A percentile compares a stretch with the other conserved stretches of the same genome.
These are phyloP conservation scores for Inonotus hispidus DNA, from an alignment of 1,284 basidiomycete species.

Conservation along the genomic window DNA sequence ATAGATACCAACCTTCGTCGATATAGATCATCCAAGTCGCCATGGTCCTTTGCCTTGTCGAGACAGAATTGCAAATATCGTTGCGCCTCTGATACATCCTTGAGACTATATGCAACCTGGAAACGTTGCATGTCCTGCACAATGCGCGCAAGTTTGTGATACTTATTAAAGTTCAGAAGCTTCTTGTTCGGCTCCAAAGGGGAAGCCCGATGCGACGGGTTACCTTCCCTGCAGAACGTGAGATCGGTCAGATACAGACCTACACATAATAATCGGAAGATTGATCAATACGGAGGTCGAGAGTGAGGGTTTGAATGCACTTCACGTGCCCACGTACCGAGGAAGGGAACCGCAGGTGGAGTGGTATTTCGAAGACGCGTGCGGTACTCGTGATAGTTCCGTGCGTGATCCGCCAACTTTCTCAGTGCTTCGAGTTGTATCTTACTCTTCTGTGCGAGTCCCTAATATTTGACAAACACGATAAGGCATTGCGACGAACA, in stretches of 20 bases:
- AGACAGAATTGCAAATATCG: slow-evolving; percentile 69
- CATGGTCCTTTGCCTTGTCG: slow-evolving; percentile 64
- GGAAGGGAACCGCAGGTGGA: slow-evolving; percentile 88
- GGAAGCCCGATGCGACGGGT: slow-evolving; percentile 81
- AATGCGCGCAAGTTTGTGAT: slow-evolving; percentile 84
- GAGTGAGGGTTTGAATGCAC: not conserved
- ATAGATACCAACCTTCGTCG: slow-evolving; percentile 59
- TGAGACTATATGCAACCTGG: slow-evolving; percentile 80
- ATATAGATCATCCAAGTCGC: slow-evolving; percentile 76
- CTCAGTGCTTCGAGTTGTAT: slow-evolving; percentile 76
- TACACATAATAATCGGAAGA: slow-evolving; percentile 26
- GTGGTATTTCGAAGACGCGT: slow-evolving; percentile 74
- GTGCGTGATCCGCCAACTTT: slow-evolving; percentile 81
- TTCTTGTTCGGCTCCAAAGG: slow-evolving; percentile 72
- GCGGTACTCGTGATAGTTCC: slow-evolving; percentile 93
- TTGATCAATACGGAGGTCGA: not conserved
- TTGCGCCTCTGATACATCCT: slow-evolving; percentile 82
- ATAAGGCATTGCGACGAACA: slow-evolving; percentile 19
- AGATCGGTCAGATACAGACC: slow-evolving; percentile 88
- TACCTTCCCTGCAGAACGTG: slow-evolving; percentile 95
- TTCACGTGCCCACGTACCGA: slow-evolving; percentile 51
- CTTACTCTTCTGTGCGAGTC: slow-evolving; percentile 81
- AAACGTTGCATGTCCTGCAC: slow-evolving; percentile 93
- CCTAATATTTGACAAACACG: slow-evolving; percentile 41
- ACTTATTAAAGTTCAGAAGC: slow-evolving; percentile 95